Evolutionary conservation across 129 eudicot species (phyloP).

Genomic region (Flaveria ramosissima): DNA sequence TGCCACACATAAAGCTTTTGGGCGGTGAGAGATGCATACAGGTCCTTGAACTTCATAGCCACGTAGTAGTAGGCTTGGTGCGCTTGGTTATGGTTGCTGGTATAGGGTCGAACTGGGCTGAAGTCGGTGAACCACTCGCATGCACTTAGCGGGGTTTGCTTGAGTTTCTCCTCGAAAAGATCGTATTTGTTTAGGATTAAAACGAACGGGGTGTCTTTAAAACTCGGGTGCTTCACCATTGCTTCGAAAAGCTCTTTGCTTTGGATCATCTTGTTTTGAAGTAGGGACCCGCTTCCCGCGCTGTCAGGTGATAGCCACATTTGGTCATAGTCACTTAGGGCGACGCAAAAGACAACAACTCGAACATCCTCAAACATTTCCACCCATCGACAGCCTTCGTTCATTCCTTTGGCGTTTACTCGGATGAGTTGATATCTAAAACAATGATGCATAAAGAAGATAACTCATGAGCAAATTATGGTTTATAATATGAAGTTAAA

Average conservation of each 20-base stretch:
- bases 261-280: constrained; percentile 85
- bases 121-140: constrained; percentile 94
- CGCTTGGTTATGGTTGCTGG: constrained; percentile 77
- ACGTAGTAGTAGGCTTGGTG: constrained; percentile 91
- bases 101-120: constrained; percentile 76
- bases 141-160: constrained; percentile 51
- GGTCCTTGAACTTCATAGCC: constrained; percentile 92
- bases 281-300: constrained; percentile 52
- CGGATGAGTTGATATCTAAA: constrained; percentile 81
- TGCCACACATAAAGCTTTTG: constrained; percentile 95
- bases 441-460: background rate
- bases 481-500: background rate
- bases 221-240: constrained; percentile 84
- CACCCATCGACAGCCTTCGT: constrained; percentile 92
- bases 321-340: constrained; percentile 77
- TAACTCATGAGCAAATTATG: background rate
- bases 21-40: constrained; percentile 68
- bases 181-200: constrained; percentile 88
- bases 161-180: constrained; percentile 85
- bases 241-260: constrained; percentile 90
- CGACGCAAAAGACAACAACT: constrained; percentile 70
- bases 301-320: constrained; percentile 56
- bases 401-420: constrained; percentile 82
- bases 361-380: constrained; percentile 96
- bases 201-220: constrained; percentile 88